phyloP scores from a whole-genome alignment of 2,329 filamentous ascomycete species.

The Hypoxylon sp. region DNA sequence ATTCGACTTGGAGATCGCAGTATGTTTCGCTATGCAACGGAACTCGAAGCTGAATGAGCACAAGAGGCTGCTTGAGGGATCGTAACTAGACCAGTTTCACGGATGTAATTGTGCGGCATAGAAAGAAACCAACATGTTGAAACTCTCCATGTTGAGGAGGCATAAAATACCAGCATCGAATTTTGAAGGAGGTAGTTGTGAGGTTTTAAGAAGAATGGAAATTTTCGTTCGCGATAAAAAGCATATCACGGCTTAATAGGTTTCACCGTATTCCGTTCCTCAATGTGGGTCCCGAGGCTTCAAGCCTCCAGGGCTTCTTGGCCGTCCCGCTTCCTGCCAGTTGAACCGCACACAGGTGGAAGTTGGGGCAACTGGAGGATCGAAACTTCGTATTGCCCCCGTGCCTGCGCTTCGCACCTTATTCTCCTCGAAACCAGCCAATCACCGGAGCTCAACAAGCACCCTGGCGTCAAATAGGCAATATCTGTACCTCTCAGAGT shows the following conservation, averaged over 20 bases:
- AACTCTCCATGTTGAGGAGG: not conserved
- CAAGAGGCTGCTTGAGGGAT: not conserved
- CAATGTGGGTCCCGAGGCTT: slow-evolving; percentile 3
- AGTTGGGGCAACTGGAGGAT: slow-evolving; percentile 20
- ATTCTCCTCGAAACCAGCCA: slow-evolving; percentile 12
- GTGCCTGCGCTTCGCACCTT: slow-evolving; percentile 27
- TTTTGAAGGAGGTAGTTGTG: not conserved
- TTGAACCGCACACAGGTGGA: slow-evolving; percentile 3
- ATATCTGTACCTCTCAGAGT: slow-evolving; percentile 1
- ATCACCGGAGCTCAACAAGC: slow-evolving; percentile 19
- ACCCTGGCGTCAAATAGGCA: slow-evolving; percentile 17
- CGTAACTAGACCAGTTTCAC: not conserved
- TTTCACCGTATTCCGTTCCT: slow-evolving; percentile 24
- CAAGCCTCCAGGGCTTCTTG: not conserved
- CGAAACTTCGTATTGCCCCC: slow-evolving; percentile 33
- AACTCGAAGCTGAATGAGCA: not conserved
- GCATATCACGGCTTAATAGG: slow-evolving; percentile 11
- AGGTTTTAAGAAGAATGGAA: not conserved
- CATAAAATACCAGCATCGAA: not conserved
- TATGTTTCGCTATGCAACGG: not conserved
- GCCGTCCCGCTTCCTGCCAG: slow-evolving; percentile 13
- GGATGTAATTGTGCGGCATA: not conserved
- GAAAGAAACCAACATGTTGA: not conserved
- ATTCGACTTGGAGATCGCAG: not conserved
- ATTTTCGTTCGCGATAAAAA: not conserved